These are phyloP conservation scores for Phytopythium aichiense DNA, from an alignment of 352 stramenopile species.

Conservation along the genomic window DNA sequence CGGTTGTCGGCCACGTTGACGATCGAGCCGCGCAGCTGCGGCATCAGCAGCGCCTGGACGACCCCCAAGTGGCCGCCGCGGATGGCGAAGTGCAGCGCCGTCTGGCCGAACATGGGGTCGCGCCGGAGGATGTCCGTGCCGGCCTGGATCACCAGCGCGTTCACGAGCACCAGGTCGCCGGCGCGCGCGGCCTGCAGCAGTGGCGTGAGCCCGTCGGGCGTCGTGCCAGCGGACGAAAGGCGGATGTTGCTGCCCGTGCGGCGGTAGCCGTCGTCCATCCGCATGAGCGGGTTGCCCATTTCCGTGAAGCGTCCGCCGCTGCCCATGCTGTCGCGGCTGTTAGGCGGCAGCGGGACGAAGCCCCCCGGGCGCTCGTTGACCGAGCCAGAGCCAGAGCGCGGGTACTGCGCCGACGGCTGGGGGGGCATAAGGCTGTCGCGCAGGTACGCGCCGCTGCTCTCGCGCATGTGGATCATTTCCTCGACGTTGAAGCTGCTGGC, in stretches of 20 bases:
- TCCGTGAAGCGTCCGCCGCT: constrained; percentile 36
- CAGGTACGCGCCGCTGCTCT: constrained; percentile 27
- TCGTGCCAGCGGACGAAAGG: constrained; percentile 9
- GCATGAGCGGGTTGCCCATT: constrained; percentile 66
- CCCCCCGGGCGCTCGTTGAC: not conserved
- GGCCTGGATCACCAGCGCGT: constrained; percentile 63
- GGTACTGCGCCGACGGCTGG: constrained; percentile 8
- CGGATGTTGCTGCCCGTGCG: constrained; percentile 29
- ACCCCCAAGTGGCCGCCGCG: constrained; percentile 58
- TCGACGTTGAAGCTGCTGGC: constrained; percentile 62
- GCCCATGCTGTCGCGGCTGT: constrained; percentile 2
- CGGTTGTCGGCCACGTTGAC: constrained; percentile 68
- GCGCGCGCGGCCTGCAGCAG: constrained; percentile 56
- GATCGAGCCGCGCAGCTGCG: constrained; percentile 54
- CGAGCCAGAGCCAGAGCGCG: not conserved
- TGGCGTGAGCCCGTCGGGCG: constrained; percentile 60
- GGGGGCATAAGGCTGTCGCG: constrained; percentile 49
- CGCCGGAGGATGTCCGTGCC: constrained; percentile 65
- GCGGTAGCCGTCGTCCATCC: constrained; percentile 68
- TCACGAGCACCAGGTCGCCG: constrained; percentile 61
- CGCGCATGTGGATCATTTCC: constrained; percentile 50
- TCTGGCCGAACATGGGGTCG: constrained; percentile 65
- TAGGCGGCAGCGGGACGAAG: constrained; percentile 3
- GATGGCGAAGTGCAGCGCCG: constrained; percentile 67
- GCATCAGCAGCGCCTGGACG: constrained; percentile 64